Base-by-base conservation (phyloP, 306 rosid species). In the Echinosophora koreensis region DNA sequence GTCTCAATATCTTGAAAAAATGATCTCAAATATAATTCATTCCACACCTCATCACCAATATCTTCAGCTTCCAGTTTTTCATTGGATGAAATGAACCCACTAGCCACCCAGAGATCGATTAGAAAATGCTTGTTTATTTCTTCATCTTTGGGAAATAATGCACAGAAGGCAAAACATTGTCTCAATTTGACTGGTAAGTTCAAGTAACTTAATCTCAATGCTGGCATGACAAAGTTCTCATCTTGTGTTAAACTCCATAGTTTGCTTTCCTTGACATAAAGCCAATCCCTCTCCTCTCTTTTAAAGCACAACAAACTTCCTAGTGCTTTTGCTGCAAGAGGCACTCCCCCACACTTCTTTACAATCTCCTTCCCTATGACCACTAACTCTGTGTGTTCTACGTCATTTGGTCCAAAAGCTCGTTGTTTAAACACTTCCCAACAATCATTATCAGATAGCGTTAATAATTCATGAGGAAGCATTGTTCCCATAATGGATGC, bases 351-450 rank as follows among this genome's bases (percentile, higher is more conserved):
- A 72, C 82, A 84, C 66, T 56, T 84, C 5, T 41, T 71, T 15
- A 66, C 64, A n/a, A 80, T 84, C 4, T 83, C 70, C 74, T 54
- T 69, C n/a, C 78, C 81, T 30, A 79, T 34, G 22, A 3, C 60
- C 17, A 59, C 63, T 11, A 85, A 84, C 2, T 76, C 81, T 4
- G 12, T 75, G 1, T 10, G 13, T 14, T 77, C 82, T 14, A 8
- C 59, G 0, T 44, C 74, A 8, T 66, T 3, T 35, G 17, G 35
- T 18, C 22, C 80, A 56, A 82, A 81, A 6, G 88, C 88, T 0
- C 70, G 38, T 16, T 69, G 78, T 44, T 79, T 63, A 35, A 84
- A 82, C 37, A 87, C 11, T 6, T 11, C 59, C 88, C 86, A 84
- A 30, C 88, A 79, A 32, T 82, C 83, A 9, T 76, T 13, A 4